Base-by-base conservation (phyloP, 768 basidiomycete genomes). In the Lentinus tigrinus region DNA sequence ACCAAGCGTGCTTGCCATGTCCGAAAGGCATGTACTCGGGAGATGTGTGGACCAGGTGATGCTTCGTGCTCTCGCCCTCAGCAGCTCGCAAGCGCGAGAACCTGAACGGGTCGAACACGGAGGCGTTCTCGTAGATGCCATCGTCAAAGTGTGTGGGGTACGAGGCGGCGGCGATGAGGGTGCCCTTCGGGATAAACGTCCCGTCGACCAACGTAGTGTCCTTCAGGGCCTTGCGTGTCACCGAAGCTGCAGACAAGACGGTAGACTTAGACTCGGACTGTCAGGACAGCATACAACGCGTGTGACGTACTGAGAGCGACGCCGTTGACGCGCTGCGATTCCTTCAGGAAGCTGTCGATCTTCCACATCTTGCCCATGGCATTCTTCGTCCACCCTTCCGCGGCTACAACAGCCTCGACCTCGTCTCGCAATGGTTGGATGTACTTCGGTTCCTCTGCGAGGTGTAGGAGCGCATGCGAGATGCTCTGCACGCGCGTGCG, bases 141-240 rank as follows among this genome's bases (percentile, higher is more conserved):
- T 68, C 60, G 46, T 68, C 65, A 16, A n/a, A 38, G 49, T 81
- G 78, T 39, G 69, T 70, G 4, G 68, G 66, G 13, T 57, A 57
- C 17, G 63, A 40, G 0, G 77, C 65, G 3, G 73, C 64, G 8
- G 67, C 63, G 9, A 80, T 56, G 24, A 70, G 63, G 1, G 74
- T 73, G 4, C 75, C 78, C 34, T 69, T 66, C 6, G 78, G 79
- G 8, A 81, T 58, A 39, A 65, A 59, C 1, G 73, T 75, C 5
- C 78, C 79, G 61, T 81, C 73, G 3, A 77, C 78, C 54, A 82
- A 75, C 1, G 72, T 75, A 63, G 74, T 75, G 39, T 77, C 75
- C 51, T 73, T 67, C 28, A 74, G 44, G 3, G 70, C 71, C 52
- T 70, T 68, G 5, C 79, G 73, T 14, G 63, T 53, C 34, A 78